Evolutionary conservation across 768 basidiomycete species (phyloP), one percentile per base, ranked within the genome.

Genomic region (Phanerodontia chrysosporium): DNA sequence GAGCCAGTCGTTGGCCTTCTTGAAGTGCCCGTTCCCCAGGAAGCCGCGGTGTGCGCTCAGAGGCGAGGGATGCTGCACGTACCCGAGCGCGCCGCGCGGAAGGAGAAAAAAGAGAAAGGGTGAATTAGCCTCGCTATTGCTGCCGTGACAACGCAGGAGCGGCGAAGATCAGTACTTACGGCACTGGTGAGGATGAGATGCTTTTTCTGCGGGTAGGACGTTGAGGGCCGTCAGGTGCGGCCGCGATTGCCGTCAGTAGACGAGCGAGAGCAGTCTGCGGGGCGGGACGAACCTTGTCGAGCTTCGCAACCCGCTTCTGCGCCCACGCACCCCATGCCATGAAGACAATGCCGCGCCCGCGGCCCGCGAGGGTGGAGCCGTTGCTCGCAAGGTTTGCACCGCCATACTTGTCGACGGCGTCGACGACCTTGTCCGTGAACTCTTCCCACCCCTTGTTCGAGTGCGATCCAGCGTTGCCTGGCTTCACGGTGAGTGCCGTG

Each of bases 271-370:
- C 29, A 16, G 32, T 25, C 21, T n/a, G 27, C 52, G 22, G n/a
- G 14, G 8, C 16, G 30, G 22, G 21, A 72, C 78, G 36, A 51
- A 90, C 92, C 78, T 84, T 83, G 73, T 84, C 83, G 35, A 95
- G 75, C 68, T 86, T 87, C 56, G 83, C 81, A 57, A 92, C 89
- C 66, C 92, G 81, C 74, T 95, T 92, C 58, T 80, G 83, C 22
- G 95, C 95, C 79, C 86, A 89, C 8, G 83, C 79, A 9, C 95
- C 95, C 94, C 95, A 97, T 7, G 91, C 91, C 66, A 98, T 80
- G 70, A 98, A 95, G 49, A 87, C 87, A 25, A 89, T 82, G 46
- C 94, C 91, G 4, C 87, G 83, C 60, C 89, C 85, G 55, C 81
- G 68, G 27, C 86, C 88, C 59, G 69, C 74, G 24, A 62, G 67